phyloP scores from a whole-genome alignment of 1,284 basidiomycete genomes.

The Ustilago hordei region DNA sequence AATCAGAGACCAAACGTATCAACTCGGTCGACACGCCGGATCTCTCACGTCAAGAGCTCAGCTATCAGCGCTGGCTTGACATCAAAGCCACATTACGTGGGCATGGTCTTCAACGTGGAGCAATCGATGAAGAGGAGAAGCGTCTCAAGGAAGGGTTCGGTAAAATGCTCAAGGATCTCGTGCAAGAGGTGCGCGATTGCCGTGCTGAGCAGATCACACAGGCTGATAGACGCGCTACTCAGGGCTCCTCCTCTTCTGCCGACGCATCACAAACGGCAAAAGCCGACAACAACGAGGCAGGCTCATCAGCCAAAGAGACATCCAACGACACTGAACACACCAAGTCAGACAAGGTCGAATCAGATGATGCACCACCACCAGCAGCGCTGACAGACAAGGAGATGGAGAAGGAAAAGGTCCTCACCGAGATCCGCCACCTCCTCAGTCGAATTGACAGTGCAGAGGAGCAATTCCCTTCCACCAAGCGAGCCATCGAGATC shows the following conservation, averaged over 20 bases:
- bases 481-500: conserved; percentile 54
- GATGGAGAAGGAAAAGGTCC: conserved; percentile 44
- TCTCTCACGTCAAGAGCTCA: conserved; percentile 58
- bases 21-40: conserved; percentile 69
- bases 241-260: conserved; percentile 1
- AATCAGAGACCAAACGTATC: conserved; percentile 68
- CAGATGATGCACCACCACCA: conserved; percentile 15
- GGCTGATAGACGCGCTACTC: conserved; percentile 28
- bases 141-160: conserved; percentile 84
- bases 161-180: conserved; percentile 82
- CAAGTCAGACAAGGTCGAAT: conserved; percentile 18
- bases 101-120: conserved; percentile 70
- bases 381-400: conserved; percentile 30
- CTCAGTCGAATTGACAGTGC: conserved; percentile 61
- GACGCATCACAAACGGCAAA: conserved; percentile 69
- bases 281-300: conserved; percentile 6
- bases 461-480: conserved; percentile 65
- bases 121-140: conserved; percentile 84
- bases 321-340: conserved; percentile 12
- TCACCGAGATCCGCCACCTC: conserved; percentile 52
- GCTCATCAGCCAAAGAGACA: conserved; percentile 7
- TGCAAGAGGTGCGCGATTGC: conserved; percentile 85
- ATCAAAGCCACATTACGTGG: conserved; percentile 87
- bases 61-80: conserved; percentile 82
- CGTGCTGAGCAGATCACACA: conserved; percentile 71